Conservation (phyloP, 495 filamentous ascomycete species). For the Letharia lupina region DNA sequence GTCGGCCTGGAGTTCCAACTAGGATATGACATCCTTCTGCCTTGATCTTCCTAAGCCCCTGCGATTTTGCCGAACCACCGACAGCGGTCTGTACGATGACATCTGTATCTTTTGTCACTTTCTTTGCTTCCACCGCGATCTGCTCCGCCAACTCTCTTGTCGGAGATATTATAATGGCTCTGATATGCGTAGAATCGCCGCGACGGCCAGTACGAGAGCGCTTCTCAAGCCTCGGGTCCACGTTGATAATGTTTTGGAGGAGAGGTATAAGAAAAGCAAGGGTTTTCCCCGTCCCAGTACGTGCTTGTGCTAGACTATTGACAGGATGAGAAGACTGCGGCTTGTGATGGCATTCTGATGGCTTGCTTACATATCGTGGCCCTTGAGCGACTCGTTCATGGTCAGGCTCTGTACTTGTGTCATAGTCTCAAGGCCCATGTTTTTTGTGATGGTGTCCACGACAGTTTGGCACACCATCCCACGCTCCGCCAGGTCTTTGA, state of each 20-base stretch:
- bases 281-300: conserved; percentile 84
- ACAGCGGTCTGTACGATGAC: conserved; percentile 79
- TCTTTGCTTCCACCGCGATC: conserved; percentile 75
- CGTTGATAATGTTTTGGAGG: conserved; percentile 59
- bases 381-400: conserved; percentile 66
- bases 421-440: conserved; percentile 77
- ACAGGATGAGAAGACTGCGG: conserved; percentile 18
- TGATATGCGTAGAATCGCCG: conserved; percentile 57
- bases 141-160: conserved; percentile 94
- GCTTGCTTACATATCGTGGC: conserved; percentile 66
- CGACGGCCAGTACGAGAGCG: conserved; percentile 27
- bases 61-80: conserved; percentile 70
- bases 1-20: conserved; percentile 82
- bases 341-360: conserved; percentile 21
- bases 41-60: conserved; percentile 54
- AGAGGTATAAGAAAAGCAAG: conserved; percentile 73
- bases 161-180: conserved; percentile 84
- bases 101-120: conserved; percentile 56
- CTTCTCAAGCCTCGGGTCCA: conserved; percentile 43
- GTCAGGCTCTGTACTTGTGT: conserved; percentile 86
- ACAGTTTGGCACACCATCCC: conserved; percentile 57
- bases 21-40: conserved; percentile 77
- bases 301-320: conserved; percentile 74
- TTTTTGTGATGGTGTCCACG: conserved; percentile 57
- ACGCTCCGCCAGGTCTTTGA: conserved; percentile 55